These are phyloP conservation scores for Gossypium turneri DNA, from an alignment of 345 rosid species.

Conservation along the genomic window DNA sequence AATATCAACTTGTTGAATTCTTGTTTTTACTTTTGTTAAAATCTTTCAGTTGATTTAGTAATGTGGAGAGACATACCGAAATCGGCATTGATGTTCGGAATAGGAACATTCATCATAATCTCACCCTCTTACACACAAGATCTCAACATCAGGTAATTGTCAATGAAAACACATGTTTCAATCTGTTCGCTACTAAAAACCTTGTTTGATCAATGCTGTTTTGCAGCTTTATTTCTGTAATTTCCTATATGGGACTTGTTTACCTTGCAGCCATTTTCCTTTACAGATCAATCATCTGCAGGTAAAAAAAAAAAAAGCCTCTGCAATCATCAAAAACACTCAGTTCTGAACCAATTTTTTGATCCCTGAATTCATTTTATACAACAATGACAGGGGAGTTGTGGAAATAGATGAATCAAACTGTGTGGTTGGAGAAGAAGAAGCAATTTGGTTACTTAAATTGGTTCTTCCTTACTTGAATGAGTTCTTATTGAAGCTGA, in stretches of 20 bases:
- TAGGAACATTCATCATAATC: conserved; percentile 65
- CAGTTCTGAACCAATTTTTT: not conserved
- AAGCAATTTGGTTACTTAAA: conserved; percentile 65
- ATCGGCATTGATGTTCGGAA: conserved; percentile 72
- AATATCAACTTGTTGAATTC: not conserved
- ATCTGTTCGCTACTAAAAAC: conserved; percentile 16
- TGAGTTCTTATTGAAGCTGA: conserved; percentile 59
- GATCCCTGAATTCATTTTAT: not conserved
- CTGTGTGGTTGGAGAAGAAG: conserved; percentile 67
- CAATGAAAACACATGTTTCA: conserved; percentile 15
- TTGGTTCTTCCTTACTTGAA: conserved; percentile 74
- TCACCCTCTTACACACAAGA: conserved; percentile 77
- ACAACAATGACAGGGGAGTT: conserved; percentile 39
- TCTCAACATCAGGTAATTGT: conserved; percentile 52
- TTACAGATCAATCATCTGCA: conserved; percentile 53
- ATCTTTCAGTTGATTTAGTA: conserved; percentile 72
- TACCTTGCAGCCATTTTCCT: conserved; percentile 74
- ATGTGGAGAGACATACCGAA: conserved; percentile 88
- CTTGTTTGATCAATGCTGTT: conserved; percentile 6
- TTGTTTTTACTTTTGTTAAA: not conserved
- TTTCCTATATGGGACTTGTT: conserved; percentile 72
- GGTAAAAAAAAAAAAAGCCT: conserved; percentile 33
- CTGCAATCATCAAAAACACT: not conserved
- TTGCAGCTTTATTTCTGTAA: conserved; percentile 75
- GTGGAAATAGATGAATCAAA: conserved; percentile 38